phyloP scores from a whole-genome alignment of 345 rosid genomes.

The Boechera retrofracta region DNA sequence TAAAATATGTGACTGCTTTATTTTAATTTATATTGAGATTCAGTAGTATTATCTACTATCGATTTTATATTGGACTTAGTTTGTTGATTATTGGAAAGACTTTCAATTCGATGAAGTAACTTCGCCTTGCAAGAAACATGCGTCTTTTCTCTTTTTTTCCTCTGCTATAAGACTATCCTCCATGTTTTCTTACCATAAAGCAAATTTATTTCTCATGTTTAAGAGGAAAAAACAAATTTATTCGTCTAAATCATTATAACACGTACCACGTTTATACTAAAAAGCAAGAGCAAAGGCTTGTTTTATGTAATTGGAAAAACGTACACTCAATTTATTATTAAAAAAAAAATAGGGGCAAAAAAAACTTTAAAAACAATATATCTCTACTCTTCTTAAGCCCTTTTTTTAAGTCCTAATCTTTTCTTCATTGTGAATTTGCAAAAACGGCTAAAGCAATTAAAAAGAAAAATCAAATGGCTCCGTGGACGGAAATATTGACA shows the following conservation, averaged over 20 bases:
- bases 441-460: background rate
- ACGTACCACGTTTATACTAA: background rate
- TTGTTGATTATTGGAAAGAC: constrained; percentile 2
- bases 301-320: constrained; percentile 25
- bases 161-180: too few relatives aligned
- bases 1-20: too few relatives aligned
- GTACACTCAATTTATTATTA: constrained; percentile 18
- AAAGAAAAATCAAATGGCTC: background rate
- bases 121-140: constrained; percentile 30
- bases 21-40: too few relatives aligned
- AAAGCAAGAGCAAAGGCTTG: constrained; percentile 9
- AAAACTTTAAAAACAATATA: background rate
- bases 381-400: background rate
- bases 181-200: background rate
- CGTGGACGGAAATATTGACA: background rate
- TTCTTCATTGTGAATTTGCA: background rate
- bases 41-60: too few relatives aligned
- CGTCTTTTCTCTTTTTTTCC: background rate
- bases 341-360: background rate
- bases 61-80: background rate
- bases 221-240: background rate
- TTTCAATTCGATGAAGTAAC: constrained; percentile 14
- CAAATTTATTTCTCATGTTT: background rate
- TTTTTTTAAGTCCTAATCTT: background rate
- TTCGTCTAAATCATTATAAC: background rate